phyloP scores from a whole-genome alignment of 2,329 filamentous ascomycete genomes.

The Ceratocystis cacaofunesta region DNA sequence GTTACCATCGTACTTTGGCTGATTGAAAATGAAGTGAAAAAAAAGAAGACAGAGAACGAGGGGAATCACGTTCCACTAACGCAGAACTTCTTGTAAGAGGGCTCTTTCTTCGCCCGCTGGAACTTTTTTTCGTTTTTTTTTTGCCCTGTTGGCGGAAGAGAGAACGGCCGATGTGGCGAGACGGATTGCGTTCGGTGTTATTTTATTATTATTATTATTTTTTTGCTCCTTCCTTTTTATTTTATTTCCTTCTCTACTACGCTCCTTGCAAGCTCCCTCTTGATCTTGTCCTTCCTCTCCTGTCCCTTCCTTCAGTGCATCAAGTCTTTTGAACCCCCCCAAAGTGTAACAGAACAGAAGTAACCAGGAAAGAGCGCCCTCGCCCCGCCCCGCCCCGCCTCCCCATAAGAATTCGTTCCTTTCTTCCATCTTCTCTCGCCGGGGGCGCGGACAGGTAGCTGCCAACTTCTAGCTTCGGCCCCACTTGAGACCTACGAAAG shows the following conservation, averaged over 20 bases:
- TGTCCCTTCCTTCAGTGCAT: not conserved
- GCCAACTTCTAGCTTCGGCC: not conserved
- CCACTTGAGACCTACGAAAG: conserved; percentile 4
- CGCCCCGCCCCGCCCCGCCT: not conserved
- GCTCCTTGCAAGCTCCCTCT: not conserved
- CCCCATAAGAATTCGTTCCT: not conserved
- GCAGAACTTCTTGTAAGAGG: not conserved
- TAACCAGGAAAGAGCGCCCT: not conserved
- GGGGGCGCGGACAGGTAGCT: not conserved
- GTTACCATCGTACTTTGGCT: no score
- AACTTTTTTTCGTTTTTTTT: not conserved
- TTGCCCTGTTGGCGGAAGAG: not conserved
- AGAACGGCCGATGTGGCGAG: not conserved
- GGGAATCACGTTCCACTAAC: not conserved
- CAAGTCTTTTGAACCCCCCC: not conserved
- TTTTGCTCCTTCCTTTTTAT: not conserved
- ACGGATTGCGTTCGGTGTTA: no score
- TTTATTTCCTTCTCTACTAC: not conserved
- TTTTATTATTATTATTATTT: no score
- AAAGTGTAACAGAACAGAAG: not conserved
- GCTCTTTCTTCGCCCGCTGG: not conserved
- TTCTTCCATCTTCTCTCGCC: not conserved
- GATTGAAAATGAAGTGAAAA: not conserved
- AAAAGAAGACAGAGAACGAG: not conserved
- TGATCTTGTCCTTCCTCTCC: no score